Conservation (phyloP, 2,329 filamentous ascomycete species). For the Phaeosphaeriaceae sp. region DNA sequence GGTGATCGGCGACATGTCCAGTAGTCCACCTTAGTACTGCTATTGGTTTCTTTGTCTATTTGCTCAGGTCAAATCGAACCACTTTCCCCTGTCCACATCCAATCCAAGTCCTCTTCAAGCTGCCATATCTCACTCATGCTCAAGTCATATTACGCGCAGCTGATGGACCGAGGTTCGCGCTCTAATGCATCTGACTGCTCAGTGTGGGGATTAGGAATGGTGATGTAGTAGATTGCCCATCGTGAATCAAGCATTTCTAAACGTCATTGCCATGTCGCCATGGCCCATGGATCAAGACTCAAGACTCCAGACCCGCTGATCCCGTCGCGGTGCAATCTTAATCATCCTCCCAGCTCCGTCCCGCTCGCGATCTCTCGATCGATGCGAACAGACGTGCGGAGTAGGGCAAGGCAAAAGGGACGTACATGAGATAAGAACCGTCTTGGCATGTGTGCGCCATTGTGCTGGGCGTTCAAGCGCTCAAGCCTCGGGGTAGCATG, state of each 20-base stretch:
- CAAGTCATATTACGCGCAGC: too few relatives aligned
- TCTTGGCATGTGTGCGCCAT: slow-evolving; percentile 20
- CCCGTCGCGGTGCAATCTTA: neutral
- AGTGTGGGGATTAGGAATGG: too few relatives aligned
- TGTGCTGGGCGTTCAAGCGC: neutral
- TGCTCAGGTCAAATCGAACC: too few relatives aligned
- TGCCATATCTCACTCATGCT: too few relatives aligned
- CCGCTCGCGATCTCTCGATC: neutral
- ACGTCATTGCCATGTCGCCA: neutral
- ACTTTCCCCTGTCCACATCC: too few relatives aligned
- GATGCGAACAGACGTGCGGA: neutral
- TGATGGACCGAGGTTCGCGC: too few relatives aligned
- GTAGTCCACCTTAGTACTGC: neutral
- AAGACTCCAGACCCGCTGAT: neutral
- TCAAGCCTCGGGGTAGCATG: neutral
- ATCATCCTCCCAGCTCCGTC: neutral
- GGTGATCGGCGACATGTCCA: neutral
- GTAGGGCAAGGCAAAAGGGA: neutral
- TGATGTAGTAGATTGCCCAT: too few relatives aligned
- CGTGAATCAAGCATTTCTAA: neutral
- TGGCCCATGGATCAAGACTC: too few relatives aligned
- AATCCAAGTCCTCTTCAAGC: too few relatives aligned
- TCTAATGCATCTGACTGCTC: too few relatives aligned
- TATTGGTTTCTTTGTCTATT: neutral
- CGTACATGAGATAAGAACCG: slow-evolving; percentile 23